Conservation (phyloP, 1,284 basidiomycete genomes). For the Ceratobasidium theobromae region DNA sequence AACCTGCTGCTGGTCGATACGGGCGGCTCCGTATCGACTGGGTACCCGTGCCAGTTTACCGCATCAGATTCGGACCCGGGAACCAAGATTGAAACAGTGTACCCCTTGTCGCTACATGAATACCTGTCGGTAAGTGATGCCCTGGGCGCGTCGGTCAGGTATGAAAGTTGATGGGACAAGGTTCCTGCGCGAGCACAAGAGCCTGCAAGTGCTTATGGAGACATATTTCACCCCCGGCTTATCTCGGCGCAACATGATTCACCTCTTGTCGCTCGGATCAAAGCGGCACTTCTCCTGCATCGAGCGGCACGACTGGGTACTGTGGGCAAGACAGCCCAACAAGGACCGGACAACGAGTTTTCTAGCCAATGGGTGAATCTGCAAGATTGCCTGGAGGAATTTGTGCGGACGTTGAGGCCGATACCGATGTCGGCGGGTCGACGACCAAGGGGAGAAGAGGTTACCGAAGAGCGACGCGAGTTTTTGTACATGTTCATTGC, state of each 20-base stretch:
- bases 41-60: conserved; percentile 36
- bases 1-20: conserved; percentile 22
- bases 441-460: background rate
- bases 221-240: conserved; percentile 4
- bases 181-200: conserved; percentile 1
- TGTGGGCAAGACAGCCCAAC: background rate
- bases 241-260: background rate
- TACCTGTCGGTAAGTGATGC: conserved; percentile 53
- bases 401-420: background rate
- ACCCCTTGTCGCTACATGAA: conserved; percentile 61
- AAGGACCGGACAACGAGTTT: background rate
- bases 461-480: conserved; percentile 10
- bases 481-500: conserved; percentile 24
- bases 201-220: conserved; percentile 1
- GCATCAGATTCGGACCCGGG: conserved; percentile 44
- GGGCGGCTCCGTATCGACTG: conserved; percentile 23
- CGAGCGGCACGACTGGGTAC: conserved; percentile 18
- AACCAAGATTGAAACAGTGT: conserved; percentile 60
- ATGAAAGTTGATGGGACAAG: background rate
- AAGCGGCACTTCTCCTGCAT: conserved; percentile 10
- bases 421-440: background rate
- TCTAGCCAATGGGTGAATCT: conserved; percentile 4
- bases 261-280: conserved; percentile 12
- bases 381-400: background rate
- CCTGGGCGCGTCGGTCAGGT: background rate